Evolutionary conservation across 371 early-diverging fungal species (phyloP), one percentile per base, ranked within the genome.

Genomic region (Mucor plumbeus): DNA sequence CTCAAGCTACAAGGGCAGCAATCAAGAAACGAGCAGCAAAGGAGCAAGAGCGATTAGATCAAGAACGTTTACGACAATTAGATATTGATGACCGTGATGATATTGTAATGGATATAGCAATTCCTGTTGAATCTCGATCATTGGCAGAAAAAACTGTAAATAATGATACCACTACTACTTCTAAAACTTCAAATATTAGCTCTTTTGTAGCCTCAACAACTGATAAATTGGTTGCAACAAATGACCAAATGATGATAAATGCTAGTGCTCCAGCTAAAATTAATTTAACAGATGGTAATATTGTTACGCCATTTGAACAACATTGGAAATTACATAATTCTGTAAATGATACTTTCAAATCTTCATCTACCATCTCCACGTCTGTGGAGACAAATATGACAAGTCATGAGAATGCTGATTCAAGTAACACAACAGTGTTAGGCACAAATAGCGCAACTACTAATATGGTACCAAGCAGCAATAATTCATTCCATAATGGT

Each of bases 1-100:
- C 55, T 5, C 13, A 17, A 34, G 34, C 17, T 3, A 21, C 55
- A n/a, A 6, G 35, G 13, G 34, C 55, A 34, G 55, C 55, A 11
- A 35, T 35, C 35, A 55, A 21, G 21, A 35, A 55, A 33, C 11
- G 55, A 55, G 35, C n/a, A 35, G 55, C 55, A n/a, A 55, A n/a
- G 11, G 35, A 55, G 33, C 55, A 55, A 55, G 35, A 35, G 31
- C 35, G 33, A 35, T 33, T 55, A 2, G 55, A 55, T n/a, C 55
- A 55, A 55, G 35, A 35, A 34, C 55, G n/a, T 8, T 40, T 59
- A 19, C 56, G 64, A 41, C 58, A 58, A 15, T 15, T 68, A 26
- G 57, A 48, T 34, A 68, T 68, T 54, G 69, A 68, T 26, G 64
- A 68, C 7, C 48, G 69, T 0, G 69, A 68, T 41, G 69, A 68